Evolutionary conservation across 2,329 filamentous ascomycete species (phyloP), one percentile per base, ranked within the genome.

Genomic region (Colletotrichum sp.): DNA sequence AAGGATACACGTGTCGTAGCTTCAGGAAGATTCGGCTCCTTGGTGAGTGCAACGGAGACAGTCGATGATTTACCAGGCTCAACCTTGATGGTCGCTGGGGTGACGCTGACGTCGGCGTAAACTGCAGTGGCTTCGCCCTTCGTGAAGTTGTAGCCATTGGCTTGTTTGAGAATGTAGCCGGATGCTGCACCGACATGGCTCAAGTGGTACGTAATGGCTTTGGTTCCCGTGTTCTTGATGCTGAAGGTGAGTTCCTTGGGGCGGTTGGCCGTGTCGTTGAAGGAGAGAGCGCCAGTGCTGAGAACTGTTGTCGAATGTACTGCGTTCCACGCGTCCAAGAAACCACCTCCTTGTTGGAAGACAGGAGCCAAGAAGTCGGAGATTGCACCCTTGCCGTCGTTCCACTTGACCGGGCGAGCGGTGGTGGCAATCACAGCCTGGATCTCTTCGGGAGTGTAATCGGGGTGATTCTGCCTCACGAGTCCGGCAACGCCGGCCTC

Each of bases 231-330:
- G 78, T 87, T 87, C 65, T 79, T 81, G 76, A 87, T 82, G 49
- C 79, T 82, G 71, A 87, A 83, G 57, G 79, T 80, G 21, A 82
- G 79, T 15, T 68, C 77, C 4, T 78, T 75, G 18, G 79, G 79
- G 65, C 86, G 82, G 77, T 86, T 79, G 52, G 82, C 79, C 13
- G 84, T 86, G 73, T 87, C 85, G 68, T 87, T 87, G 76, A 87
- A 84, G 15, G 82, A 80, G 26, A 87, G 80, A 32, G 81, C 83
- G 13, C 81, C 80, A 2, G 82, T 80, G 39, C 80, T 81, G 39
- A 87, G 78, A 8, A 82, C 67, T 3, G 82, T 84, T 2, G 78
- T 82, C 3, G 83, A 79, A 60, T 85, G 80, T 15, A 85, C 81
- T 9, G 83, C 82, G 49, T 84, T 81, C 74, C 81, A 83, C 7